Evolutionary conservation across 768 basidiomycete genomes (phyloP).

Genomic region (Amanita muscaria): DNA sequence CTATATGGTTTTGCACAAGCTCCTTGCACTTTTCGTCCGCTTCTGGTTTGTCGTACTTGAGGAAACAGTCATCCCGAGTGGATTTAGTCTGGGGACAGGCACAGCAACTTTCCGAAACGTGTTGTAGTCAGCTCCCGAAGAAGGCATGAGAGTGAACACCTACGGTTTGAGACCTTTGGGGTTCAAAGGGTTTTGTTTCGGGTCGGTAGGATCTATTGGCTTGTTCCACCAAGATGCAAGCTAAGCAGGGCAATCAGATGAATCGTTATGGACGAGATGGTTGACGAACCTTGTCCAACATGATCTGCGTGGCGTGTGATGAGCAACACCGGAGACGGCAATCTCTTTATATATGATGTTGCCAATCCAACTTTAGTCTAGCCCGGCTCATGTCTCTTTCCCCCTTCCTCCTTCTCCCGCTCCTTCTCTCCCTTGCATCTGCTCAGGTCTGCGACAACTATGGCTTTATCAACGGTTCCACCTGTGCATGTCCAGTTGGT

Average conservation of each 20-base stretch:
- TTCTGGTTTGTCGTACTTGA: constrained; percentile 54
- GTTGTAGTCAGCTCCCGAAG: neutral
- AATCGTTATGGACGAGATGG: neutral
- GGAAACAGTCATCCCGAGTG: constrained; percentile 90
- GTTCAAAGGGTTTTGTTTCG: constrained; percentile 82
- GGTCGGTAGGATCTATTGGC: constrained; percentile 73
- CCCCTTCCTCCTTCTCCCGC: constrained; percentile 1
- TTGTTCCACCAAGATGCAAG: constrained; percentile 53
- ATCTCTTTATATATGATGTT: too few relatives aligned
- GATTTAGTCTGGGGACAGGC: constrained; percentile 93
- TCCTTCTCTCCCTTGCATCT: constrained; percentile 16
- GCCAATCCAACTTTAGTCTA: too few relatives aligned
- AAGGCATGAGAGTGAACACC: constrained; percentile 24
- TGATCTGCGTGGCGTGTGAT: constrained; percentile 12
- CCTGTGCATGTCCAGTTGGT: constrained; percentile 74
- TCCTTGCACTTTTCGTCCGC: constrained; percentile 76
- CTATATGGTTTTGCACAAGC: constrained; percentile 69
- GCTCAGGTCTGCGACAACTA: constrained; percentile 63
- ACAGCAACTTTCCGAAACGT: constrained; percentile 62
- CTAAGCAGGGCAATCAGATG: constrained; percentile 21
- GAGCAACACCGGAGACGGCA: neutral
- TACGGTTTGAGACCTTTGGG: constrained; percentile 95
- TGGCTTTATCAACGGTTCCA: constrained; percentile 44
- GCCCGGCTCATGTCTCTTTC: neutral
- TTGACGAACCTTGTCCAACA: constrained; percentile 34